Evolutionary conservation across 768 basidiomycete genomes (phyloP), one percentile per base, ranked within the genome.

Genomic region (Boletellus ananas): DNA sequence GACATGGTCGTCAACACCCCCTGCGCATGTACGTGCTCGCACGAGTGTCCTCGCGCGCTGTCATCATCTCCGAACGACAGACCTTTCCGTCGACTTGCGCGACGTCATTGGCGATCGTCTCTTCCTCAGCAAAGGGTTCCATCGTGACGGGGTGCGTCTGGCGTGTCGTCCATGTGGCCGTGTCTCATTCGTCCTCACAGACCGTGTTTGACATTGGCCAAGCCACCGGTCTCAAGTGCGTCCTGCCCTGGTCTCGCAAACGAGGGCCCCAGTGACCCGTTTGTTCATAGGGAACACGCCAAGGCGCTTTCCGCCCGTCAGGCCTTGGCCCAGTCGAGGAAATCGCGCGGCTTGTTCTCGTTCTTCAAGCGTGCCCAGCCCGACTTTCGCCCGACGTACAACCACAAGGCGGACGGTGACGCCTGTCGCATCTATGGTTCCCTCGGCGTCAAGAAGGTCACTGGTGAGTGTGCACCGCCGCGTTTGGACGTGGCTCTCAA

Each of bases 61-160:
- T 21, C 20, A 47, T 62, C 44, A 49, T 43, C 34, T 9, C 14
- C 18, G 31, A 29, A 11, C 10, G 3, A 25, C 55, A 97, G 94
- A 78, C 63, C 72, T 98, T 44, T 85, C 81, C 43, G 87, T 97
- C 21, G 95, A 98, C 64, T 65, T 99, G 53, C 76, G 94, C 50
- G 95, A 99, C 65, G 89, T 88, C 0, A 78, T 96, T n/a, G 95
- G 95, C 3, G 95, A 99, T 66, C 76, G 95, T 36, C 62, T 99
- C 29, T 88, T 85, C 65, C 78, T 98, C 51, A 93, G 82, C 59
- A 76, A 80, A 52, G 83, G 81, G 21, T 82, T 97, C 62, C 81
- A 76, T 49, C 82, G 92, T 47, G 94, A 99, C 60, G 92, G 94
- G 34, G 89, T 90, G 63, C 79, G 73, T 47, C 31, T 18, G 42